Evolutionary conservation across 1,139 yeast species (phyloP), one percentile per base, ranked within the genome.

Genomic region (Geotrichum klebahnii): DNA sequence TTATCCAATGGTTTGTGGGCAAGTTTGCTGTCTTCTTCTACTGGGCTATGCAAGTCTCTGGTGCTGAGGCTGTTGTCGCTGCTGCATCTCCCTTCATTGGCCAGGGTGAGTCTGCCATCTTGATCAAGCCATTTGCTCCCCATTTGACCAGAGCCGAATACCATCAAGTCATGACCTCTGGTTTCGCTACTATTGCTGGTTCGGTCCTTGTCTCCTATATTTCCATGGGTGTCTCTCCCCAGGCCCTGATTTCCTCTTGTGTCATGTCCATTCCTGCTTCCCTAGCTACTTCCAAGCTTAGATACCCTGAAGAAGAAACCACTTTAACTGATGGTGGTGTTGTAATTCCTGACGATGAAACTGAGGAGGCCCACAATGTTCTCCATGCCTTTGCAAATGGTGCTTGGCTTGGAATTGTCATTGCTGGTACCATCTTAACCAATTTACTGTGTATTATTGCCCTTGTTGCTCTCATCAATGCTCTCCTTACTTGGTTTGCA

Each of bases 251-350:
- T 23, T 77, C 83, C 19, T 78, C 84, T 24, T 81, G 85, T 72
- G 82, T 81, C 54, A 81, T 81, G 86, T 80, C 84, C 1, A 80
- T 81, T 62, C 86, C 86, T 5, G 82, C 83, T 28, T 77, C 84
- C 8, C 69, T 81, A 54, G 83, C 84, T 8, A 77, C 80, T 23
- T 79, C 85, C 16, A 80, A 80, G 62, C 70, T 81, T 57, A 74
- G 85, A 64, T 72, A 68, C 58, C 86, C 86, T 14, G 86, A 81
- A 62, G 74, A 78, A 17, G 84, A 81, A 58, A 74, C 70, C 53
- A 74, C 84, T 1, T 59, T 80, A 38, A 75, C 84, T 22, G 66
- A 73, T 51, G 81, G 82, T 44, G 69, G 68, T 50, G 73, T 76
- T 34, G 71, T 74, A 20, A 67, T 78, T 52, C 77, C 80, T 4